These are phyloP conservation scores for Curvularia sp. DNA, from an alignment of 2,329 filamentous ascomycete genomes.

Conservation along the genomic window DNA sequence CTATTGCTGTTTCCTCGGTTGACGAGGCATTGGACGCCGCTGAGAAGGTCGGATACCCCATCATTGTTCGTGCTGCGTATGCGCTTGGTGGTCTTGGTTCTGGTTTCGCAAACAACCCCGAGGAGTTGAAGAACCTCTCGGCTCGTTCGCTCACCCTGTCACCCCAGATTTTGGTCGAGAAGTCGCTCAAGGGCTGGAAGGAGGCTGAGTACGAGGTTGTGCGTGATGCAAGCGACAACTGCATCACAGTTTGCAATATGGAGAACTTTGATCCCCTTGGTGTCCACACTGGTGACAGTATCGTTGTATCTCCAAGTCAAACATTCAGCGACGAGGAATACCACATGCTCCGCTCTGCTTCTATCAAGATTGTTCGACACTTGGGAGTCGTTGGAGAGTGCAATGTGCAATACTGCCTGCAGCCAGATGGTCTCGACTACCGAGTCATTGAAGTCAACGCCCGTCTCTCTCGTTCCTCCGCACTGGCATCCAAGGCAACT, in stretches of 20 bases:
- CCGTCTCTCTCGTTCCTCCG: constrained; percentile 95
- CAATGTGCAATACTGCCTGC: constrained; percentile 96
- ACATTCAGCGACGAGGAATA: constrained; percentile 98
- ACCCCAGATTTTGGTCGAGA: constrained; percentile 96
- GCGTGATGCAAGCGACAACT: constrained; percentile 96
- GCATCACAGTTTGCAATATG: constrained; percentile 99
- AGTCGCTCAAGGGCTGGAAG: constrained; percentile 99
- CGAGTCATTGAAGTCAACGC: constrained; percentile 99
- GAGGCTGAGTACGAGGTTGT: constrained; percentile 99
- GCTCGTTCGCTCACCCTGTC: constrained; percentile 91
- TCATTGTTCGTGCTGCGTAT: constrained; percentile 97
- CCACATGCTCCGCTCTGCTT: constrained; percentile 96
- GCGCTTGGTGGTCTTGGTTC: constrained; percentile 95
- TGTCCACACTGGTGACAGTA: constrained; percentile 98
- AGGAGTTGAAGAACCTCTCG: constrained; percentile 92
- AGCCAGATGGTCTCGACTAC: constrained; percentile 96
- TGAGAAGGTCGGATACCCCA: constrained; percentile 87
- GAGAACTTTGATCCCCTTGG: constrained; percentile 98
- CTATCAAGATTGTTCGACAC: constrained; percentile 98
- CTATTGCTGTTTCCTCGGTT: constrained; percentile 87
- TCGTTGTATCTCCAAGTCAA: constrained; percentile 96
- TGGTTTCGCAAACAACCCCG: constrained; percentile 91
- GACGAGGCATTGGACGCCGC: constrained; percentile 92
- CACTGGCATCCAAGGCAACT: constrained; percentile 95
- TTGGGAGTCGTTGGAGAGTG: constrained; percentile 97